These are phyloP conservation scores for Dalechampia spathulata DNA, from an alignment of 441 rosid species.

Conservation along the genomic window DNA sequence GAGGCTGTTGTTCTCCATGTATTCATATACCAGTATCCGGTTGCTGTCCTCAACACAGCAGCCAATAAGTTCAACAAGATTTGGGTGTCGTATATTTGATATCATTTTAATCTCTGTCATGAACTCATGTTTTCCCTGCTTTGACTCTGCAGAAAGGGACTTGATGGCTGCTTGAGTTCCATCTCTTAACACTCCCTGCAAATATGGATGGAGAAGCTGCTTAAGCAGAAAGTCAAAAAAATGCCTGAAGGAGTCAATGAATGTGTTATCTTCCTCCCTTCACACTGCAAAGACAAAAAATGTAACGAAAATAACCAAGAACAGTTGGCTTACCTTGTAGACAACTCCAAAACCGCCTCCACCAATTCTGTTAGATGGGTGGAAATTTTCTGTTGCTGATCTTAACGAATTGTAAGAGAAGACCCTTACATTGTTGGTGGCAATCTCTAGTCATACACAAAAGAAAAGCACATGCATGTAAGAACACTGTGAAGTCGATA, in stretches of 20 bases:
- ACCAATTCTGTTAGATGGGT: constrained; percentile 73
- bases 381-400: constrained; percentile 70
- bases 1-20: constrained; percentile 68
- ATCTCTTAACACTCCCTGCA: constrained; percentile 58
- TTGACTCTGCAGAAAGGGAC: constrained; percentile 56
- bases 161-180: constrained; percentile 54
- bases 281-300: not conserved
- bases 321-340: constrained; percentile 46
- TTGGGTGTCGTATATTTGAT: constrained; percentile 47
- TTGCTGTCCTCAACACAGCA: constrained; percentile 51
- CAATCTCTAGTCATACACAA: constrained; percentile 43
- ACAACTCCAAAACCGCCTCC: constrained; percentile 96
- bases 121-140: constrained; percentile 55
- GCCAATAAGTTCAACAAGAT: constrained; percentile 64
- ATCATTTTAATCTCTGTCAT: constrained; percentile 57
- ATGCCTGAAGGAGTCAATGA: not conserved
- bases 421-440: constrained; percentile 54
- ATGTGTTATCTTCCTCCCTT: not conserved
- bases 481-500: constrained; percentile 7
- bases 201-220: not conserved
- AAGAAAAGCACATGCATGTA: constrained; percentile 11
- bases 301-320: not conserved
- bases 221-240: not conserved
- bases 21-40: constrained; percentile 59
- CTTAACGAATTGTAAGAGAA: constrained; percentile 66